Percentiles rank a stretch among this genome's conserved stretches.
These are phyloP conservation scores for Coprinopsis marcescibilis DNA, from an alignment of 768 basidiomycete genomes.

Conservation along the genomic window DNA sequence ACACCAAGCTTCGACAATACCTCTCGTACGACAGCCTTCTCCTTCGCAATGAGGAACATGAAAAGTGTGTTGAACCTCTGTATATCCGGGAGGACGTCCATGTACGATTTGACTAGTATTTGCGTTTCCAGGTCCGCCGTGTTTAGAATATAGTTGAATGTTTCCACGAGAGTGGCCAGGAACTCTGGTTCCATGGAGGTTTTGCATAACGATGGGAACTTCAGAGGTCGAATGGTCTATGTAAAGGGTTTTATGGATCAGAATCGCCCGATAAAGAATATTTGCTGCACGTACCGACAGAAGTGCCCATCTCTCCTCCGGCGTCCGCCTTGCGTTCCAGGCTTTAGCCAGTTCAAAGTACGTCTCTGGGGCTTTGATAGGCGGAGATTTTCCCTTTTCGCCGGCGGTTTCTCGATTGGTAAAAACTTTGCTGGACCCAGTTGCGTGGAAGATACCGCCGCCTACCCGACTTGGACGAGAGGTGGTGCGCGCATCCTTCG, in stretches of 20 bases:
- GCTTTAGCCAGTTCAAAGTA: slow-evolving; percentile 58
- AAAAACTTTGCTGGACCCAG: slow-evolving; percentile 58
- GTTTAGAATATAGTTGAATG: slow-evolving; percentile 33
- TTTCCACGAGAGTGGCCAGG: slow-evolving; percentile 51
- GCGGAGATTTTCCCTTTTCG: not conserved
- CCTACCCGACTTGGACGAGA: slow-evolving; percentile 43
- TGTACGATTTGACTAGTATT: slow-evolving; percentile 35
- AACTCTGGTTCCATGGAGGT: slow-evolving; percentile 63
- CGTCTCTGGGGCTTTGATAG: slow-evolving; percentile 30
- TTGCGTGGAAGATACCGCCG: slow-evolving; percentile 67
- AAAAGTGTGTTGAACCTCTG: slow-evolving; percentile 59
- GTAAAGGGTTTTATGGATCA: not conserved
- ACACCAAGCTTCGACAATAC: slow-evolving; percentile 40
- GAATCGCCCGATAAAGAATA: not conserved
- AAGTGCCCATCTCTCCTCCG: slow-evolving; percentile 49
- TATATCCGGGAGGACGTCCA: slow-evolving; percentile 48
- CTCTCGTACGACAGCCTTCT: slow-evolving; percentile 43
- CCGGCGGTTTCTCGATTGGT: slow-evolving; percentile 22
- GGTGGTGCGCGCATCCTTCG: slow-evolving; percentile 49
- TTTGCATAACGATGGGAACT: slow-evolving; percentile 59
- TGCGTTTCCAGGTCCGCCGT: slow-evolving; percentile 15
- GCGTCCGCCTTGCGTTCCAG: slow-evolving; percentile 43
- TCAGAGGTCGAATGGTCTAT: slow-evolving; percentile 50
- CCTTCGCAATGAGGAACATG: slow-evolving; percentile 53
- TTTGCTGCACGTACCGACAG: slow-evolving; percentile 42